Percentiles rank a stretch among this genome's conserved stretches.
These are phyloP conservation scores for Ustanciosporium gigantosporum DNA, from an alignment of 1,284 basidiomycete genomes.

Conservation along the genomic window DNA sequence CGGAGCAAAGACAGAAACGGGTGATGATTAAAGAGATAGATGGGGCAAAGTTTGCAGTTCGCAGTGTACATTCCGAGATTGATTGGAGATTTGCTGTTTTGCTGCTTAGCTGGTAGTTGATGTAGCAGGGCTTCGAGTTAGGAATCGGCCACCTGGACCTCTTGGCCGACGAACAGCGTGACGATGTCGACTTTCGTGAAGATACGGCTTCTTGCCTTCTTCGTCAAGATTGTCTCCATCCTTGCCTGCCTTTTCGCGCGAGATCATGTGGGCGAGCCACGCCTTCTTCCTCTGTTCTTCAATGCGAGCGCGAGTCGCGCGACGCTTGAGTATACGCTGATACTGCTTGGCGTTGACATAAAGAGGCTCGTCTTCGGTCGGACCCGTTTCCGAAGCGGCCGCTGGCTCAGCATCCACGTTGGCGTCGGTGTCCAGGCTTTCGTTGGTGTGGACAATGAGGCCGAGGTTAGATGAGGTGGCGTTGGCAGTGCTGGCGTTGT, in stretches of 20 bases:
- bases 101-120: too few species aligned
- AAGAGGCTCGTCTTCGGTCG: conserved; percentile 54
- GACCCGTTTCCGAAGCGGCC: conserved; percentile 8
- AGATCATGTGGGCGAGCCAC: conserved; percentile 40
- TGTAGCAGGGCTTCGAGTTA: conserved; percentile 61
- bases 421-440: conserved; percentile 1
- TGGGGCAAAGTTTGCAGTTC: too few species aligned
- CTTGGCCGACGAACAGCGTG: conserved; percentile 95
- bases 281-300: conserved; percentile 52
- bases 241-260: conserved; percentile 33
- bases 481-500: conserved; percentile 9
- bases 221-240: conserved; percentile 39
- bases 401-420: conserved; percentile 5
- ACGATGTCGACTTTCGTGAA: conserved; percentile 94
- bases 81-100: too few species aligned
- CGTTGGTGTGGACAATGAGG: conserved; percentile 17
- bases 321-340: conserved; percentile 56
- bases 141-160: conserved; percentile 92
- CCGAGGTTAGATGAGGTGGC: conserved; percentile 19
- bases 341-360: conserved; percentile 61
- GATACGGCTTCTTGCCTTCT: conserved; percentile 75
- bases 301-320: conserved; percentile 50
- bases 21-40: too few species aligned
- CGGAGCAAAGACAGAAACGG: too few species aligned
- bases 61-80: too few species aligned